These are phyloP conservation scores for Nicotiana otophora DNA, from an alignment of 257 asterid species.

Conservation along the genomic window DNA sequence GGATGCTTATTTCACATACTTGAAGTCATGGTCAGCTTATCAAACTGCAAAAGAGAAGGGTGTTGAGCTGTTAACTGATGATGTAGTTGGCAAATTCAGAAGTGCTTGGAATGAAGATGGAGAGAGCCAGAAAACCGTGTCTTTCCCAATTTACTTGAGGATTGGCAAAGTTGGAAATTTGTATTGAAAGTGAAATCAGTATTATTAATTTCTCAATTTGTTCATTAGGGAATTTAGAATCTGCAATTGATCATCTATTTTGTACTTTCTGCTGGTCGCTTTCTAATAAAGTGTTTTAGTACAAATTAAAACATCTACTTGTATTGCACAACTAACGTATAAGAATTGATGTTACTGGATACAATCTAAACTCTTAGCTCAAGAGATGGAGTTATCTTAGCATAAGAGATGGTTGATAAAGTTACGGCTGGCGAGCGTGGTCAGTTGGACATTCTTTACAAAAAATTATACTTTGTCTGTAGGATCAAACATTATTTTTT, in stretches of 20 bases:
- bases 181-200: background rate
- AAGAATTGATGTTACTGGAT: too few relatives aligned
- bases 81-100: slow-evolving; percentile 20
- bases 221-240: too few relatives aligned
- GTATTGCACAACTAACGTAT: background rate
- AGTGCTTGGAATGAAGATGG: slow-evolving; percentile 38
- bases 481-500: too few relatives aligned
- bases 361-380: too few relatives aligned
- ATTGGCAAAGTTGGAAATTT: slow-evolving; percentile 17
- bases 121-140: background rate
- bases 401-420: too few relatives aligned
- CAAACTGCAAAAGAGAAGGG: slow-evolving; percentile 26
- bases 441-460: too few relatives aligned
- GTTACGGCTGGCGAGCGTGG: too few relatives aligned
- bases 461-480: too few relatives aligned
- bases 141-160: slow-evolving; percentile 6
- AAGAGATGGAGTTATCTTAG: too few relatives aligned
- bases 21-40: slow-evolving; percentile 31
- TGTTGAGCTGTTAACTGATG: slow-evolving; percentile 22
- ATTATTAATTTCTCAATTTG: background rate
- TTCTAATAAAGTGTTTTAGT: background rate
- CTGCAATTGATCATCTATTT: background rate
- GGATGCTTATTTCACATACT: slow-evolving; percentile 14
- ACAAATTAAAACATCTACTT: background rate
- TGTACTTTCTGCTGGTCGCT: background rate